A percentile compares a stretch with the other conserved stretches of the same genome.
Evolutionary conservation across 306 rosid genomes (phyloP).

Genomic region (Malus asiatica): DNA sequence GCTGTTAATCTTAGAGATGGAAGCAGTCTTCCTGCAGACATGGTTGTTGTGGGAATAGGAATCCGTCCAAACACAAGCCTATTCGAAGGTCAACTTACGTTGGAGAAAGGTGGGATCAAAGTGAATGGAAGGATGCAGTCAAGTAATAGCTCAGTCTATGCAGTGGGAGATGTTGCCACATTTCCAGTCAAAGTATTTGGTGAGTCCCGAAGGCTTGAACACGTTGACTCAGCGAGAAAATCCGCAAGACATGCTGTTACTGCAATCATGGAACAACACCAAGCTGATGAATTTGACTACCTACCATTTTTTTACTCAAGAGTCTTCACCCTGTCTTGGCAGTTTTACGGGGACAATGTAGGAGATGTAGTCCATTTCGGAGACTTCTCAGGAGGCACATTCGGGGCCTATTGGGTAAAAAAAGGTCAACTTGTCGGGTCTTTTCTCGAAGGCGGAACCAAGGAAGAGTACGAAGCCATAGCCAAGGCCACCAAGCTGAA

Average conservation of each 20-base stretch:
- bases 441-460: conserved; percentile 74
- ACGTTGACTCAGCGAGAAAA: conserved; percentile 86
- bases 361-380: conserved; percentile 88
- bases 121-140: conserved; percentile 89
- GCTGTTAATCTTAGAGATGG: conserved; percentile 86
- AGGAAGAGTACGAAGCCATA: conserved; percentile 62
- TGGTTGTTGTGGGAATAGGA: conserved; percentile 98
- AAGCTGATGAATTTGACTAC: conserved; percentile 67
- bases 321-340: conserved; percentile 92
- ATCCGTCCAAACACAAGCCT: conserved; percentile 93
- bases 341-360: conserved; percentile 73
- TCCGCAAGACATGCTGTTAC: conserved; percentile 73
- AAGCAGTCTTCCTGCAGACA: conserved; percentile 53
- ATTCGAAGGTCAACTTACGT: conserved; percentile 91
- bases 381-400: conserved; percentile 63
- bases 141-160: conserved; percentile 76
- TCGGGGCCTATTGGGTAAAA: conserved; percentile 89
- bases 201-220: conserved; percentile 89
- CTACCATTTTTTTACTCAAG: conserved; percentile 94
- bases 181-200: conserved; percentile 90
- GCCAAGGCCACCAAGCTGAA: conserved; percentile 64
- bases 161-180: conserved; percentile 94
- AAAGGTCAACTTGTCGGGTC: conserved; percentile 78
- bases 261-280: conserved; percentile 67
- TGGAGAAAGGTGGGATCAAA: conserved; percentile 98